phyloP scores from a whole-genome alignment of 352 stramenopile genomes.

The Phytopythium litorale region DNA sequence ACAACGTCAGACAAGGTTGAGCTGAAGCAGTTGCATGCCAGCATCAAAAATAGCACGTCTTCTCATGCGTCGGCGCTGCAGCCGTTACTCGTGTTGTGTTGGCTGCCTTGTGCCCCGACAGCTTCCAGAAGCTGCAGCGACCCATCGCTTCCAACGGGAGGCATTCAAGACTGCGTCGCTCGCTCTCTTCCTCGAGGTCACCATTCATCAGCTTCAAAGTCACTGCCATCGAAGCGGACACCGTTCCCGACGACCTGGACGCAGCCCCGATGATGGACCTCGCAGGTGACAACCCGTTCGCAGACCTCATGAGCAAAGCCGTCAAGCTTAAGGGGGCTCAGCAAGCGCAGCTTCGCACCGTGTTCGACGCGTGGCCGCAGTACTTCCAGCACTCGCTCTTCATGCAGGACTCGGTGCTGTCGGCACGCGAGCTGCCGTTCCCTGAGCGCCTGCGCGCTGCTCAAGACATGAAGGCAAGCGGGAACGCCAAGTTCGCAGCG shows the following conservation, averaged over 20 bases:
- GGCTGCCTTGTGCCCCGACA: not conserved
- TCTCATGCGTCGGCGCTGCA: not conserved
- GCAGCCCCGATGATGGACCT: slow-evolving; percentile 48
- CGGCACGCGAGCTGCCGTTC: slow-evolving; percentile 39
- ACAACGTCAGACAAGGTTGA: not conserved
- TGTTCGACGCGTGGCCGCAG: slow-evolving; percentile 75
- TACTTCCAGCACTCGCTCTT: slow-evolving; percentile 89
- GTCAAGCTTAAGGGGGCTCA: slow-evolving; percentile 84
- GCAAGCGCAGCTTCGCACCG: slow-evolving; percentile 68
- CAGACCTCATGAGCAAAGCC: slow-evolving; percentile 80
- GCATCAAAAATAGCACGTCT: not conserved
- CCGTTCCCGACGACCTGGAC: not conserved
- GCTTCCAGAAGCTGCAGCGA: not conserved
- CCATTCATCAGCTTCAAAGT: not conserved
- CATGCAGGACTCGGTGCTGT: slow-evolving; percentile 73
- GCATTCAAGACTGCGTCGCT: not conserved
- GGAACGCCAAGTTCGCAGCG: slow-evolving; percentile 56
- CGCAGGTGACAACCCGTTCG: slow-evolving; percentile 69
- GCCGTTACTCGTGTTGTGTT: not conserved
- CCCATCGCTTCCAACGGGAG: not conserved
- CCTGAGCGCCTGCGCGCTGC: slow-evolving; percentile 49
- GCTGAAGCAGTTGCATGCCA: not conserved
- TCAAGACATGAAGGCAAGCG: slow-evolving; percentile 59
- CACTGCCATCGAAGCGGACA: not conserved
- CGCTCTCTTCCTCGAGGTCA: too few relatives aligned